phyloP scores from a whole-genome alignment of 2,329 filamentous ascomycete species.

The Stachybotrys elegans region DNA sequence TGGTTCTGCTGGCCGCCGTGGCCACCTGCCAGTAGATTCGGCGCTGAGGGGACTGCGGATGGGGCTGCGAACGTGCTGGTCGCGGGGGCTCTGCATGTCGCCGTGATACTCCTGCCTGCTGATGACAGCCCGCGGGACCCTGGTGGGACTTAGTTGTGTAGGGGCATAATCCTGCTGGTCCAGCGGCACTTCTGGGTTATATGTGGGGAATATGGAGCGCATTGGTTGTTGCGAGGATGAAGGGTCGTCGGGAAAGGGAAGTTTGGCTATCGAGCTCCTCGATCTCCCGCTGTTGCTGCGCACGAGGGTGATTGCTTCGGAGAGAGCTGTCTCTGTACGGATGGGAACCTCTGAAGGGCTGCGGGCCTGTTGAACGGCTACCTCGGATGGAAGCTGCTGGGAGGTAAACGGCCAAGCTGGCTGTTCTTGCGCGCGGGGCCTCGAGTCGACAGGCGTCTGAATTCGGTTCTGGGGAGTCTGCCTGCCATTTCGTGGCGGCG shows the following conservation, averaged over 20 bases:
- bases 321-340: slow-evolving; percentile 46
- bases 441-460: slow-evolving; percentile 28
- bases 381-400: slow-evolving; percentile 7
- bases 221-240: slow-evolving; percentile 32
- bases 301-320: slow-evolving; percentile 44
- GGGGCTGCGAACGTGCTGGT: slow-evolving; percentile 14
- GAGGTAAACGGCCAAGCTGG: slow-evolving; percentile 4
- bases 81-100: slow-evolving; percentile 11
- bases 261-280: slow-evolving; percentile 53
- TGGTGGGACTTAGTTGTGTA: slow-evolving; percentile 57
- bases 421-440: slow-evolving; percentile 20
- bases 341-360: slow-evolving; percentile 36
- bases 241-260: slow-evolving; percentile 34
- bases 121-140: slow-evolving; percentile 59
- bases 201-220: slow-evolving; percentile 71
- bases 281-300: slow-evolving; percentile 45
- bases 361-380: slow-evolving; percentile 32
- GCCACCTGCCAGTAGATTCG: slow-evolving; percentile 13
- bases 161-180: slow-evolving; percentile 67
- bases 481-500: slow-evolving; percentile 24
- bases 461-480: slow-evolving; percentile 27
- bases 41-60: slow-evolving; percentile 15
- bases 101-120: slow-evolving; percentile 56
- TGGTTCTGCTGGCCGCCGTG: slow-evolving; percentile 33
- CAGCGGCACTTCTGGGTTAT: slow-evolving; percentile 62